These are phyloP conservation scores for Geotrichum candidum DNA, from an alignment of 1,139 yeast genomes.

Conservation along the genomic window DNA sequence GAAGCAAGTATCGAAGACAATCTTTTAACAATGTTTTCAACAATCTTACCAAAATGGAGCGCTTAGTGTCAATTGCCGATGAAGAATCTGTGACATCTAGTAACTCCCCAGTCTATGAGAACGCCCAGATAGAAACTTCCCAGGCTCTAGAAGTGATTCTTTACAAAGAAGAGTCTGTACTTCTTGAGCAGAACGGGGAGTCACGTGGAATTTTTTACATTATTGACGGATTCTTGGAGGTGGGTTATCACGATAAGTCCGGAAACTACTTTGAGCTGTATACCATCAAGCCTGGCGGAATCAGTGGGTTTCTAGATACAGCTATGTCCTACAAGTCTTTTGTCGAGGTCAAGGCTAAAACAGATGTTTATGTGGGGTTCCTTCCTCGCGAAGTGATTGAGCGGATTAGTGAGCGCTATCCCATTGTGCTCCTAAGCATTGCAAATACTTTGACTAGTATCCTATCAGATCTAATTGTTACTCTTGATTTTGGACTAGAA, in stretches of 20 bases:
- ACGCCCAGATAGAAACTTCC: conserved; percentile 62
- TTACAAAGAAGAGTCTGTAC: conserved; percentile 47
- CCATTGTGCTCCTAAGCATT: conserved; percentile 66
- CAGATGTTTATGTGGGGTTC: conserved; percentile 64
- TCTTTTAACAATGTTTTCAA: conserved; percentile 15
- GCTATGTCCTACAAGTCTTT: conserved; percentile 81
- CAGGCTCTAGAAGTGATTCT: conserved; percentile 53
- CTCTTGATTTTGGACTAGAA: conserved; percentile 86
- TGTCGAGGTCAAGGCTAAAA: conserved; percentile 57
- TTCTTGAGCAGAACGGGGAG: conserved; percentile 60
- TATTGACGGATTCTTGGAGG: conserved; percentile 69
- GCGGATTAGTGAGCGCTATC: conserved; percentile 64
- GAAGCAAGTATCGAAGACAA: conserved; percentile 3
- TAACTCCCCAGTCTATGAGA: conserved; percentile 33
- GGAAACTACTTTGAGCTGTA: conserved; percentile 44
- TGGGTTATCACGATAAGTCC: conserved; percentile 39
- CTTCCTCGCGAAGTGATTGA: conserved; percentile 60
- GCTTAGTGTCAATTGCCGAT: conserved; percentile 2
- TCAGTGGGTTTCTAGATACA: conserved; percentile 83
- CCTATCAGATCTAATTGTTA: conserved; percentile 59
- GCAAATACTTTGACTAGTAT: conserved; percentile 67
- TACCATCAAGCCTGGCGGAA: conserved; percentile 67
- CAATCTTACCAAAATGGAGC: conserved; percentile 13
- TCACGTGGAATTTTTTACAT: conserved; percentile 75
- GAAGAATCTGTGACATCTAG: conserved; percentile 15